Evolutionary conservation across 192 early-diverging fungal species (phyloP).

Genomic region (Mycoemilia scoparia): DNA sequence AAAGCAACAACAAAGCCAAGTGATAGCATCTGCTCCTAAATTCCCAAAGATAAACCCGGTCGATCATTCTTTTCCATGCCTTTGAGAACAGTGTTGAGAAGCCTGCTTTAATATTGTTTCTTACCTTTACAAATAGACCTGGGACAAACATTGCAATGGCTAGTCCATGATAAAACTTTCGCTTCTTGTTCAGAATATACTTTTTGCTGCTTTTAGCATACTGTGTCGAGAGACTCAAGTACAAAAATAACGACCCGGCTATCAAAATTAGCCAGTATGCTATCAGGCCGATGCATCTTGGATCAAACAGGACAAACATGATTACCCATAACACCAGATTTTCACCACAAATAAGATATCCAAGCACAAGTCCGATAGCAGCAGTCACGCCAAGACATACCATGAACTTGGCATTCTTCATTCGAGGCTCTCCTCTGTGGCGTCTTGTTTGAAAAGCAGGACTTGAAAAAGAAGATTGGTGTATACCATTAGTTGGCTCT

Average conservation of each 20-base stretch:
- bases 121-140: conserved; percentile 39
- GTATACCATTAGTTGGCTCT: no score
- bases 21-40: conserved; percentile 48
- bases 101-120: background rate
- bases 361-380: no score
- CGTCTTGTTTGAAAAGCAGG: no score
- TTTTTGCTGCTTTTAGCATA: background rate
- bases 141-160: conserved; percentile 77
- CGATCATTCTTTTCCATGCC: conserved; percentile 1
- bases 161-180: conserved; percentile 76
- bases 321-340: no score
- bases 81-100: conserved; percentile 1
- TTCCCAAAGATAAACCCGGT: conserved; percentile 6
- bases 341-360: no score
- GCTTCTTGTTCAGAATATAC: conserved; percentile 39
- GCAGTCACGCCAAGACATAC: no score
- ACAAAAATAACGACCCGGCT: background rate
- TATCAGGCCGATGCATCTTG: conserved; percentile 3
- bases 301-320: no score
- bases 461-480: no score
- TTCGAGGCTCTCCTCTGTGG: no score
- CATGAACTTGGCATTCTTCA: no score
- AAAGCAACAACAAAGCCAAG: conserved; percentile 68
- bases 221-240: background rate
- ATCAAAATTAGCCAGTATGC: conserved; percentile 13